Conservation (phyloP, 2,329 filamentous ascomycete genomes). For the Trichoderma afroharzianum region DNA sequence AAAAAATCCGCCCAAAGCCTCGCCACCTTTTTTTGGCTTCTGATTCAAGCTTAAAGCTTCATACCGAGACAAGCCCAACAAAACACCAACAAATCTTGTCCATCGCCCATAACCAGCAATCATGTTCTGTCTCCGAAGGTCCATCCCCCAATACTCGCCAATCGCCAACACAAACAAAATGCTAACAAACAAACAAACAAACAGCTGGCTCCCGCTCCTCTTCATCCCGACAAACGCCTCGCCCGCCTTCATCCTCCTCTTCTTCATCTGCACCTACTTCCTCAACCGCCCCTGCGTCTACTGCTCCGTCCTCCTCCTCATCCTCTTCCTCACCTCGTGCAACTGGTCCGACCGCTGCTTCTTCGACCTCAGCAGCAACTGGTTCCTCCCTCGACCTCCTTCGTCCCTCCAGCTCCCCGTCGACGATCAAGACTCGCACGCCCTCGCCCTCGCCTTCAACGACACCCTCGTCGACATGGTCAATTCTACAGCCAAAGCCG, state of each 20-base stretch:
- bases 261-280: slow-evolving; percentile 91
- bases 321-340: slow-evolving; percentile 88
- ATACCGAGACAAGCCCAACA: background rate
- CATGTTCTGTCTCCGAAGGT: slow-evolving; percentile 65
- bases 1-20: background rate
- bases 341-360: slow-evolving; percentile 89
- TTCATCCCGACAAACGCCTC: slow-evolving; percentile 86
- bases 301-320: slow-evolving; percentile 91
- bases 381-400: slow-evolving; percentile 76
- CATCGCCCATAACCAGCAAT: slow-evolving; percentile 18
- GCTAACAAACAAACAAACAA: background rate
- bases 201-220: slow-evolving; percentile 79
- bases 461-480: slow-evolving; percentile 52
- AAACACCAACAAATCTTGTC: background rate
- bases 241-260: slow-evolving; percentile 79
- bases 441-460: slow-evolving; percentile 37
- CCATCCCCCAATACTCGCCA: slow-evolving; percentile 13
- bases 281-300: slow-evolving; percentile 96
- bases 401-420: slow-evolving; percentile 25
- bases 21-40: background rate
- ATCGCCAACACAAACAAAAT: background rate
- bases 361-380: slow-evolving; percentile 88
- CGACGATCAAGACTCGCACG: background rate
- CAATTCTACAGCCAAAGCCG: slow-evolving; percentile 65
- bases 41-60: background rate